Conservation (phyloP, 305 asterid genomes). For the Fraxinus velutina region DNA sequence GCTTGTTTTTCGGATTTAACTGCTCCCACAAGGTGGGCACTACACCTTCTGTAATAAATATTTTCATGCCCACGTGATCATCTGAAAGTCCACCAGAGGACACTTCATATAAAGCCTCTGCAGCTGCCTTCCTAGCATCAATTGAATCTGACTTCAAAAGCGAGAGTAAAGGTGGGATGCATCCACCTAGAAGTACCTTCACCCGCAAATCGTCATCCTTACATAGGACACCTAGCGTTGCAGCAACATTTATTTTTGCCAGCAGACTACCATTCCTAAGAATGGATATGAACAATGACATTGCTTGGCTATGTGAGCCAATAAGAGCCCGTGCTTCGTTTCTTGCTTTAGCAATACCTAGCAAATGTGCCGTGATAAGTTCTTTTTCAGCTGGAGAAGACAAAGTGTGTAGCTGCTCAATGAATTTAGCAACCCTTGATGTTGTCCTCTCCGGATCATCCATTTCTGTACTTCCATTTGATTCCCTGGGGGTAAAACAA, state of each 20-base stretch:
- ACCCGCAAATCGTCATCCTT: conserved; percentile 73
- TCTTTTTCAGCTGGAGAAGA: conserved; percentile 77
- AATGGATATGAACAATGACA: conserved; percentile 77
- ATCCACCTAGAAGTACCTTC: conserved; percentile 87
- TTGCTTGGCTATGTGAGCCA: conserved; percentile 84
- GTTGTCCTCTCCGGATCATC: conserved; percentile 62
- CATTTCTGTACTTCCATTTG: conserved; percentile 61
- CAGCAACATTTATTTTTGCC: conserved; percentile 70
- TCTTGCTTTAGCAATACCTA: conserved; percentile 72
- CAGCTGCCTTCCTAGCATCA: conserved; percentile 83
- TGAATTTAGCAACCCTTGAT: conserved; percentile 66
- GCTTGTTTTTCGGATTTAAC: conserved; percentile 46
- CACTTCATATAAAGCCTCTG: conserved; percentile 70
- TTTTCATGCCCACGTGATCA: conserved; percentile 76
- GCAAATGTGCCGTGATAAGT: conserved; percentile 75
- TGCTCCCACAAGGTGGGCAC: conserved; percentile 83
- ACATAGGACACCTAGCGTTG: conserved; percentile 61
- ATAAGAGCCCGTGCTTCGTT: conserved; percentile 72
- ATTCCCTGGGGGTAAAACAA: conserved; percentile 46
- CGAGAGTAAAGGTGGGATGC: conserved; percentile 80
- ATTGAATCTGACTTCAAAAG: conserved; percentile 63
- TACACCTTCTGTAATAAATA: conserved; percentile 81
- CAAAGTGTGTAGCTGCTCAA: conserved; percentile 72
- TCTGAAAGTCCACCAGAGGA: conserved; percentile 72
- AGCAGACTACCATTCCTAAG: conserved; percentile 66